Conservation (phyloP, 2,329 filamentous ascomycete species). For the Ascochyta koolunga region DNA sequence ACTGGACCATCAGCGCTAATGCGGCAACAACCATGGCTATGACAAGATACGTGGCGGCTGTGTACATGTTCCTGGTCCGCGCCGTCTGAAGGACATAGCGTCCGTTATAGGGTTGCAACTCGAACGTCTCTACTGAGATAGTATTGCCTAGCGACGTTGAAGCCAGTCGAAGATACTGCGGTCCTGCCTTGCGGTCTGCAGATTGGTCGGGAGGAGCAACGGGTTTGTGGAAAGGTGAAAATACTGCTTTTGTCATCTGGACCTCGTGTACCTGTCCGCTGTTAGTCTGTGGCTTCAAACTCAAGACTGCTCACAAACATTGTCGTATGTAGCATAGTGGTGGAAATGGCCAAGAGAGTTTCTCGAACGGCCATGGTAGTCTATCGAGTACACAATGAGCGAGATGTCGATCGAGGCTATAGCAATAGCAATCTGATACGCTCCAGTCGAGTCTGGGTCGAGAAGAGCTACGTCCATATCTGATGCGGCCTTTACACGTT, state of each 20-base stretch:
- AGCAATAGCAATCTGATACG: slow-evolving; percentile 79
- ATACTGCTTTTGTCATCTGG: slow-evolving; percentile 62
- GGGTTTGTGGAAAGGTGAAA: slow-evolving; percentile 54
- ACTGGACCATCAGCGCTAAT: slow-evolving; percentile 67
- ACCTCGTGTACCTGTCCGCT: slow-evolving; percentile 52
- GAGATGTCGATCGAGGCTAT: slow-evolving; percentile 81
- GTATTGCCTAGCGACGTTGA: slow-evolving; percentile 82
- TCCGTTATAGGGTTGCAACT: slow-evolving; percentile 60
- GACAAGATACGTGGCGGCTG: slow-evolving; percentile 63
- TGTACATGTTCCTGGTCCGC: slow-evolving; percentile 54
- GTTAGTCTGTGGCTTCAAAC: slow-evolving; percentile 11
- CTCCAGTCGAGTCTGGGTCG: slow-evolving; percentile 61
- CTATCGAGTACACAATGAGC: slow-evolving; percentile 77
- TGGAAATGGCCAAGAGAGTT: slow-evolving; percentile 57
- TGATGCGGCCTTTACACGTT: slow-evolving; percentile 73
- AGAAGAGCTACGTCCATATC: slow-evolving; percentile 79
- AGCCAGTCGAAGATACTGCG: slow-evolving; percentile 75
- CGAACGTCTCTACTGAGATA: slow-evolving; percentile 78
- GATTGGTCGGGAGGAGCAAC: slow-evolving; percentile 27
- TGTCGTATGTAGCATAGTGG: slow-evolving; percentile 57
- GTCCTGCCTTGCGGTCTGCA: slow-evolving; percentile 38
- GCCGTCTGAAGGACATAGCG: slow-evolving; percentile 75
- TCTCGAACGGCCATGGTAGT: slow-evolving; percentile 63
- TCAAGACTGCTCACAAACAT: slow-evolving; percentile 50
- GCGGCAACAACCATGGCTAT: slow-evolving; percentile 65